Conservation (phyloP, 352 stramenopile genomes). For the Pythium folliculosum region DNA sequence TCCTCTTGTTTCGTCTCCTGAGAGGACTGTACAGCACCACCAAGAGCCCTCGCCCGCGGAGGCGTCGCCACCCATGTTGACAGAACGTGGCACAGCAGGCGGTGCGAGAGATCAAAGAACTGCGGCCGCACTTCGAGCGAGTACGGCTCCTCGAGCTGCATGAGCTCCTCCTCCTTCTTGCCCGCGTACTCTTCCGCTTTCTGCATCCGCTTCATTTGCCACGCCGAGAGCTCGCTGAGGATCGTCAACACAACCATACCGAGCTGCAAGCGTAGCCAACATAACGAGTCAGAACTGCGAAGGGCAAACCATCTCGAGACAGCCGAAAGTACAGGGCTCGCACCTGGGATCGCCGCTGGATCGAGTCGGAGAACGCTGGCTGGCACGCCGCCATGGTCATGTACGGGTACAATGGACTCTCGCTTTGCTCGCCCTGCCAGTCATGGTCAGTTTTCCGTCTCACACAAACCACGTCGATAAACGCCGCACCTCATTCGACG, state of each 20-base stretch:
- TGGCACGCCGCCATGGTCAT: constrained; percentile 31
- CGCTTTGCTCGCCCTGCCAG: constrained; percentile 25
- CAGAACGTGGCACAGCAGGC: constrained; percentile 58
- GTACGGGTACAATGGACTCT: constrained; percentile 31
- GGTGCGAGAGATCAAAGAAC: constrained; percentile 75
- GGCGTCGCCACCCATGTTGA: constrained; percentile 53
- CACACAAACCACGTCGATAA: too few relatives aligned
- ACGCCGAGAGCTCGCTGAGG: constrained; percentile 76
- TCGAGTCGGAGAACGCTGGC: constrained; percentile 36
- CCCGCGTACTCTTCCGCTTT: constrained; percentile 70
- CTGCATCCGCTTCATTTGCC: constrained; percentile 91
- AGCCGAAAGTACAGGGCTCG: not conserved
- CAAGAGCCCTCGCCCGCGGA: too few relatives aligned
- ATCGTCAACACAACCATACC: constrained; percentile 73
- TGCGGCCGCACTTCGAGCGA: constrained; percentile 79
- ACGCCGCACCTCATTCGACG: constrained; percentile 20
- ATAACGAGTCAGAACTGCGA: not conserved
- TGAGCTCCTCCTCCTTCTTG: constrained; percentile 69
- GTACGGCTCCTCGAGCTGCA: constrained; percentile 80
- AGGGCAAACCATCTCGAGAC: not conserved
- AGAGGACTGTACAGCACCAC: too few relatives aligned
- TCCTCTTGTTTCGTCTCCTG: constrained; percentile 18
- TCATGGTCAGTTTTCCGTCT: not conserved
- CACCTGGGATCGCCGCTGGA: constrained; percentile 78
- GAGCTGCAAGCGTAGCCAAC: constrained; percentile 36